A percentile compares a stretch with the other conserved stretches of the same genome.
Conservation (phyloP, 176 grass and related monocot species). For the Ensete ventricosum region DNA sequence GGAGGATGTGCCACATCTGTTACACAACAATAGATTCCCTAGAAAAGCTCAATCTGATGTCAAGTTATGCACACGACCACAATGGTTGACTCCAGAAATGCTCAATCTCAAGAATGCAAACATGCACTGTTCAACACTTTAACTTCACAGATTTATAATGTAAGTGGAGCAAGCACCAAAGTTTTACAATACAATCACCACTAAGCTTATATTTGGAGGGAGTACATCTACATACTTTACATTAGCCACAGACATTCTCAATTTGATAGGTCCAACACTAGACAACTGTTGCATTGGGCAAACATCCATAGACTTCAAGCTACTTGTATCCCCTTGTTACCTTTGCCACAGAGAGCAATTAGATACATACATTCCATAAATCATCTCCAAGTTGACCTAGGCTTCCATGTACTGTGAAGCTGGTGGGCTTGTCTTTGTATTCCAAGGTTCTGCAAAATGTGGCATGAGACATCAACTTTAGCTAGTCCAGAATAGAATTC, state of each 20-base stretch:
- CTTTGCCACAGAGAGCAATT: too few species aligned
- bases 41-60: too few species aligned
- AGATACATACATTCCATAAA: too few species aligned
- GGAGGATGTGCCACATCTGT: too few species aligned
- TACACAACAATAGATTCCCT: too few species aligned
- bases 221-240: background rate
- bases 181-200: background rate
- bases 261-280: background rate
- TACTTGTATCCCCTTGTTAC: too few species aligned
- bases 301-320: background rate
- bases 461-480: background rate
- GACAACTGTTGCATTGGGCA: background rate
- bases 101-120: too few species aligned
- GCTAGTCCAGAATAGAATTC: background rate
- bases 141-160: background rate
- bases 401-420: conserved; percentile 75
- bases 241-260: background rate
- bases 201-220: background rate
- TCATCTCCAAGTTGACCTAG: conserved; percentile 11
- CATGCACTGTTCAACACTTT: too few species aligned
- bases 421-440: conserved; percentile 57
- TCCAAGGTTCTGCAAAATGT: conserved; percentile 43
- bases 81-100: too few species aligned
- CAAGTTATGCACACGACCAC: too few species aligned
- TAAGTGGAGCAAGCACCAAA: background rate